These are phyloP conservation scores for Trametes villosa DNA, from an alignment of 768 basidiomycete genomes.

Conservation along the genomic window DNA sequence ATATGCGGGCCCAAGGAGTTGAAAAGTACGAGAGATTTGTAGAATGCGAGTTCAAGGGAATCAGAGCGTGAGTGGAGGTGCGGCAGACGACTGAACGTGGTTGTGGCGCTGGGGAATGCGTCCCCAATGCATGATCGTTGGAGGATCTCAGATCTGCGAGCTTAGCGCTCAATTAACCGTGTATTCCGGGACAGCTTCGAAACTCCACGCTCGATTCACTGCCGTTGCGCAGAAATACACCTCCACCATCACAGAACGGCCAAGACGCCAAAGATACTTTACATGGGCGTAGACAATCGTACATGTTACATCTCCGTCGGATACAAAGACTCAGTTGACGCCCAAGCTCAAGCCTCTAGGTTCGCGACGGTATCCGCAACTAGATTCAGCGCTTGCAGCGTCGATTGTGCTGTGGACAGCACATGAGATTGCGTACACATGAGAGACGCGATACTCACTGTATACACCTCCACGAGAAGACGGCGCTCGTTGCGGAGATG, in stretches of 20 bases:
- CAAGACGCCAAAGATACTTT: no score
- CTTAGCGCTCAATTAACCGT: not conserved
- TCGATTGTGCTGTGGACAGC: conserved; percentile 43
- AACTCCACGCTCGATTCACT: no score
- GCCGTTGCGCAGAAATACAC: no score
- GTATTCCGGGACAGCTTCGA: no score
- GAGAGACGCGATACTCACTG: conserved; percentile 3
- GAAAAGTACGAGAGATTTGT: not conserved
- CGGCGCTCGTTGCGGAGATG: conserved; percentile 28
- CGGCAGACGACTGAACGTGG: not conserved
- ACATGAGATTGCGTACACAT: not conserved
- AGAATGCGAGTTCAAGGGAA: not conserved
- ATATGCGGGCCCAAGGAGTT: no score
- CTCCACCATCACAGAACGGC: no score
- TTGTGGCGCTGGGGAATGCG: conserved; percentile 4
- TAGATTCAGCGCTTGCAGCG: conserved; percentile 51
- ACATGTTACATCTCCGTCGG: not conserved
- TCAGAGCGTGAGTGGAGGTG: not conserved
- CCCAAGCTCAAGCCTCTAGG: conserved; percentile 11
- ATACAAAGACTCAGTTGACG: no score
- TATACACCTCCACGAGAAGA: not conserved
- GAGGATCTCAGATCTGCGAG: conserved; percentile 9
- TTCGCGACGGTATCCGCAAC: conserved; percentile 57
- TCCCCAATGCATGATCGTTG: not conserved
- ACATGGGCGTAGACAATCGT: no score